Evolutionary conservation across 192 early-diverging fungal species (phyloP).

Genomic region (Coemansia javaensis): DNA sequence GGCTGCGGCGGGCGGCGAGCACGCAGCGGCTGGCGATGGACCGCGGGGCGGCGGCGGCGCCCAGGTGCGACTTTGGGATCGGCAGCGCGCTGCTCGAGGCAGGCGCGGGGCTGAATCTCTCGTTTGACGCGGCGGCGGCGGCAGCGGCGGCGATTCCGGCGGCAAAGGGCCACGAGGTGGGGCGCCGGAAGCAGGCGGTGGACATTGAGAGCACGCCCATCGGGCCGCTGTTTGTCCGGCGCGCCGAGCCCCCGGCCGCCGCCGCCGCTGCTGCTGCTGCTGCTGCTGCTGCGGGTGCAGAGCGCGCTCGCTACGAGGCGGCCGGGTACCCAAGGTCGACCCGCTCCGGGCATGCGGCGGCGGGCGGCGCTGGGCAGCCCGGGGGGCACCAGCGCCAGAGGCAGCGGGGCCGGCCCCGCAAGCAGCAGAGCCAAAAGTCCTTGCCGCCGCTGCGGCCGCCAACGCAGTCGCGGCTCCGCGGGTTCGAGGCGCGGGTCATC

Average conservation of each 20-base stretch:
- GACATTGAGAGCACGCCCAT: conserved; percentile 4
- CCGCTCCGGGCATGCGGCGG: background rate
- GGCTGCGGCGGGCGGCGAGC: conserved; percentile 35
- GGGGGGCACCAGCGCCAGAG: too few species aligned
- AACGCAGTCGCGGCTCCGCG: conserved; percentile 29
- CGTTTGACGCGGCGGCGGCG: background rate
- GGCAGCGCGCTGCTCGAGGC: conserved; percentile 2
- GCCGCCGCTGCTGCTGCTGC: too few species aligned
- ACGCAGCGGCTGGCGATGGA: conserved; percentile 10
- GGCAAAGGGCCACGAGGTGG: too few species aligned
- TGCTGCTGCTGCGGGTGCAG: conserved; percentile 1
- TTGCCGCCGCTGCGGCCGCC: conserved; percentile 4
- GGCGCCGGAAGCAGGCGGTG: background rate
- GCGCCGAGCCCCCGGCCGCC: too few species aligned
- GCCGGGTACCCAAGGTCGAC: conserved; percentile 37
- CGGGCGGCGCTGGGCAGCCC: too few species aligned
- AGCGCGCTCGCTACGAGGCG: conserved; percentile 21
- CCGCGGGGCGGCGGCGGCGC: conserved; percentile 13
- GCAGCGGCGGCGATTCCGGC: background rate
- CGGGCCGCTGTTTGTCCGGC: conserved; percentile 14
- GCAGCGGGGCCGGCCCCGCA: too few species aligned
- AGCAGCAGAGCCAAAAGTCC: too few species aligned
- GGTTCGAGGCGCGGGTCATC: conserved; percentile 40
- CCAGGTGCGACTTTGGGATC: background rate
- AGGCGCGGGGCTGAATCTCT: conserved; percentile 5